phyloP scores from a whole-genome alignment of 441 rosid genomes.

The Euphorbia celastroides region DNA sequence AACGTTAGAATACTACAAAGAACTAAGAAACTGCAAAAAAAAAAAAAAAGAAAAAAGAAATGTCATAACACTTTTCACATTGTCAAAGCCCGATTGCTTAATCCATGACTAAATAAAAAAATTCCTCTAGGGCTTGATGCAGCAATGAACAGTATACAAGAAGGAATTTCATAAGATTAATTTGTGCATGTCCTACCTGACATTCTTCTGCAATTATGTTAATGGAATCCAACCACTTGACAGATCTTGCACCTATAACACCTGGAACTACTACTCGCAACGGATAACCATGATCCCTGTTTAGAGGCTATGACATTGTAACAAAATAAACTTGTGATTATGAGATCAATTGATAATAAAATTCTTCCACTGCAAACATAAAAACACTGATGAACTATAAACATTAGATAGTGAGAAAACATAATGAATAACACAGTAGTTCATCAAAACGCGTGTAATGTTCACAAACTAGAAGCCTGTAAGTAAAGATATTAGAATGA shows the following conservation, averaged over 20 bases:
- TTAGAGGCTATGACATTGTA: constrained; percentile 52
- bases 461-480: neutral
- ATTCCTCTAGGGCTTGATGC: neutral
- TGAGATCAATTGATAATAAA: constrained; percentile 8
- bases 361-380: neutral
- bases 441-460: neutral
- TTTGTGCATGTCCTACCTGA: constrained; percentile 49
- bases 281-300: constrained; percentile 96
- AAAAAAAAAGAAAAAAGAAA: too few relatives aligned
- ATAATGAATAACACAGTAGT: neutral
- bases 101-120: neutral
- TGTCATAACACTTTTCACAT: neutral
- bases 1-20: constrained; percentile 5
- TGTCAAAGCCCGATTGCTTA: neutral
- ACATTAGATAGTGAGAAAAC: neutral
- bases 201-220: constrained; percentile 74
- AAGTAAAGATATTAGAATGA: constrained; percentile 1
- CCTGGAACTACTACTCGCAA: constrained; percentile 92
- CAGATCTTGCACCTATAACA: constrained; percentile 97
- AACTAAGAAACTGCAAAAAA: too few relatives aligned
- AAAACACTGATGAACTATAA: neutral
- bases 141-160: neutral
- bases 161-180: neutral
- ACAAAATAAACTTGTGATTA: constrained; percentile 2
- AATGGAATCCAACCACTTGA: constrained; percentile 94